Percentiles rank a stretch among this genome's conserved stretches.
phyloP scores from a whole-genome alignment of 129 eudicot genomes.

The Flaveria robusta region DNA sequence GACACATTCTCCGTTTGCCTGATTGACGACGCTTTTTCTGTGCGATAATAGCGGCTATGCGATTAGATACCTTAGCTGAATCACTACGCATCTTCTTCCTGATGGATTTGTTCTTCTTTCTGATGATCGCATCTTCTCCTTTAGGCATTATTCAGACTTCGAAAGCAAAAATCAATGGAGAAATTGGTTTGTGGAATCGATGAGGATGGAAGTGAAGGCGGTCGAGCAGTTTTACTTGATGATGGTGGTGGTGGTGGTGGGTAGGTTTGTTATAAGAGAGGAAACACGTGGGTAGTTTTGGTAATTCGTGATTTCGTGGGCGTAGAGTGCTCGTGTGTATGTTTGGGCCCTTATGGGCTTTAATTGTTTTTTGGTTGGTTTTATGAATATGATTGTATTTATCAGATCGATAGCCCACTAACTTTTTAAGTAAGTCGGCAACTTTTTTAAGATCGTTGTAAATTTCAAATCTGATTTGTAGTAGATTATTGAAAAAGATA shows the following conservation, averaged over 20 bases:
- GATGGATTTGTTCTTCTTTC: slow-evolving; percentile 62
- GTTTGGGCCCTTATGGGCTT: neutral
- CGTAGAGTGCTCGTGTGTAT: neutral
- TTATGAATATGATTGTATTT: too few relatives aligned
- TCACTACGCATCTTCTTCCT: slow-evolving; percentile 56
- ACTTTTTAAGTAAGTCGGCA: too few relatives aligned
- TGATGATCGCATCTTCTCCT: slow-evolving; percentile 60
- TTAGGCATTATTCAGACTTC: slow-evolving; percentile 51
- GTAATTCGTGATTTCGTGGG: neutral
- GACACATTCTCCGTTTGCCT: slow-evolving; percentile 91
- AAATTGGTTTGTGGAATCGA: neutral
- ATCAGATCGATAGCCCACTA: too few relatives aligned
- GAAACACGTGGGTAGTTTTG: neutral
- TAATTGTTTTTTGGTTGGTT: neutral
- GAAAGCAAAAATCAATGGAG: neutral
- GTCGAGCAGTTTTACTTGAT: slow-evolving; percentile 2
- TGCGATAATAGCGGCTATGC: slow-evolving; percentile 88
- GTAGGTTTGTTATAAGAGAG: slow-evolving; percentile 20
- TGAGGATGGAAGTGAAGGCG: slow-evolving; percentile 3
- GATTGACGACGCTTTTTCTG: slow-evolving; percentile 86
- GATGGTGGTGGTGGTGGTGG: neutral
- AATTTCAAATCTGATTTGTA: too few relatives aligned
- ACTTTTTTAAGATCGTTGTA: too few relatives aligned
- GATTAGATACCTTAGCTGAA: slow-evolving; percentile 61
- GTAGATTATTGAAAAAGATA: too few relatives aligned